Evolutionary conservation across 768 basidiomycete species (phyloP).

Genomic region (Russula lepida): DNA sequence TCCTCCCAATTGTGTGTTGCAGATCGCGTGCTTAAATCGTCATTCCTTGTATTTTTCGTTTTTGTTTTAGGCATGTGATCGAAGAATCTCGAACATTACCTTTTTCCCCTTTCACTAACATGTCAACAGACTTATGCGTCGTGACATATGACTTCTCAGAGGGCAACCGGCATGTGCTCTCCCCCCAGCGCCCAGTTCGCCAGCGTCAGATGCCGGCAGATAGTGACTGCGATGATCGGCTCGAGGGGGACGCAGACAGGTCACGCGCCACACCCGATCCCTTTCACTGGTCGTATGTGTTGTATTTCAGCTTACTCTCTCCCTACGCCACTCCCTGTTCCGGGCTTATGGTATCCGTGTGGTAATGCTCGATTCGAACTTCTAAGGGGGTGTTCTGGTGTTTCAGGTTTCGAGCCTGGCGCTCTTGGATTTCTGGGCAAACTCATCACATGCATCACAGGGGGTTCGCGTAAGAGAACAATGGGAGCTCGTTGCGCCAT

Average conservation of each 20-base stretch:
- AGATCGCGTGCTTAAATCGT: conserved; percentile 17
- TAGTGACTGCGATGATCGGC: background rate
- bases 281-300: background rate
- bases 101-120: background rate
- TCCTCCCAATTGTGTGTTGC: conserved; percentile 17
- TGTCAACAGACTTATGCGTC: background rate
- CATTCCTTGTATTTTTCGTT: background rate
- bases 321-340: conserved; percentile 8
- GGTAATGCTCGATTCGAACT: background rate
- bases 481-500: background rate
- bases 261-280: conserved; percentile 3
- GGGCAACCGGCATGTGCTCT: background rate
- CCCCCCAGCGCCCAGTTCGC: background rate
- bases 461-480: background rate
- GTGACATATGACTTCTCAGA: background rate
- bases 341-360: background rate
- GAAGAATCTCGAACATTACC: too few species aligned
- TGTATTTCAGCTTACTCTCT: background rate
- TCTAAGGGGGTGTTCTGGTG: background rate
- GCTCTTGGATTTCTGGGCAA: background rate
- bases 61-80: background rate
- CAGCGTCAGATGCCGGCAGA: background rate
- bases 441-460: background rate
- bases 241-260: background rate
- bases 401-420: background rate